Evolutionary conservation across 306 rosid genomes (phyloP).

Genomic region (Phaseolus lunatus): DNA sequence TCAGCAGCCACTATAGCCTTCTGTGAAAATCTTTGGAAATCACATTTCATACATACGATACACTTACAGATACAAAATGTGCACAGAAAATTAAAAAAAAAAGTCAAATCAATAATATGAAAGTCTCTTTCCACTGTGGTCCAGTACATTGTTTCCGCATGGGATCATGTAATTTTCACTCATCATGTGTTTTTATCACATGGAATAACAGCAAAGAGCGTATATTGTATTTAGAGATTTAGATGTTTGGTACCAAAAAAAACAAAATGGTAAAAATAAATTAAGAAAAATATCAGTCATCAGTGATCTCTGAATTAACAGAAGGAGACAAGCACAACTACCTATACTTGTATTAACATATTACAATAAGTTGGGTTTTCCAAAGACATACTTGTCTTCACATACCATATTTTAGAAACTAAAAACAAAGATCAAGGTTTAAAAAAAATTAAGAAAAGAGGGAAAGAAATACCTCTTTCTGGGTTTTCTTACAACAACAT

Average conservation of each 20-base stretch:
- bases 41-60: neutral
- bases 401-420: constrained; percentile 38
- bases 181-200: constrained; percentile 46
- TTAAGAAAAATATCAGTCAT: constrained; percentile 10
- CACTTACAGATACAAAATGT: constrained; percentile 21
- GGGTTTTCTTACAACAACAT: constrained; percentile 25
- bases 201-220: constrained; percentile 55
- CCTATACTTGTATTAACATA: constrained; percentile 51
- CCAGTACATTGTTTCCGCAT: constrained; percentile 55
- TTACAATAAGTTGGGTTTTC: constrained; percentile 50
- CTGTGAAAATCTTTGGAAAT: constrained; percentile 33
- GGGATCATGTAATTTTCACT: constrained; percentile 62
- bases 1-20: constrained; percentile 31
- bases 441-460: neutral
- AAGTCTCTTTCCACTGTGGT: constrained; percentile 43
- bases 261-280: constrained; percentile 18
- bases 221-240: constrained; percentile 36
- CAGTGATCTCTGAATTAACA: constrained; percentile 38
- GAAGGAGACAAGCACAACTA: constrained; percentile 43
- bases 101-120: constrained; percentile 46
- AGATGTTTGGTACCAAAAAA: constrained; percentile 11
- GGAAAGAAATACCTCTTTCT: constrained; percentile 39
- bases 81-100: neutral
- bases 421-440: constrained; percentile 21
- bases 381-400: constrained; percentile 50